Evolutionary conservation across 371 early-diverging fungal genomes (phyloP).

Genomic region (Mucor circinelloides): DNA sequence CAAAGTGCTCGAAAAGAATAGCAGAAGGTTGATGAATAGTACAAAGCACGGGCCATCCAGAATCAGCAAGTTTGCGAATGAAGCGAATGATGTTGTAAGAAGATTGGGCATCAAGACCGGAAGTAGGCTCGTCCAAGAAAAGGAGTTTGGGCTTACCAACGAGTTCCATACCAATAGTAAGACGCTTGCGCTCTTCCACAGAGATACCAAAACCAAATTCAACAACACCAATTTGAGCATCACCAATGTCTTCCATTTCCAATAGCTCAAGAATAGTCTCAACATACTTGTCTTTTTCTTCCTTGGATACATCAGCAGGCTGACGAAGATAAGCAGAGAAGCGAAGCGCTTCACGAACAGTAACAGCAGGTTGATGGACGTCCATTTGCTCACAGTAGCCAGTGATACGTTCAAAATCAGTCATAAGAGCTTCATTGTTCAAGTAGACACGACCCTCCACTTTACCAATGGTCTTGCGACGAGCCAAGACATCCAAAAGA

Average conservation of each 20-base stretch:
- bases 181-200: conserved; percentile 67
- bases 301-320: conserved; percentile 55
- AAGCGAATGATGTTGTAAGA: conserved; percentile 77
- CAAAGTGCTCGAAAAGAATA: conserved; percentile 80
- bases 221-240: conserved; percentile 61
- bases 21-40: conserved; percentile 90
- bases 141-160: conserved; percentile 77
- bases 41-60: conserved; percentile 71
- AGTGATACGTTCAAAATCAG: conserved; percentile 72
- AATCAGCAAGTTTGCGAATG: conserved; percentile 70
- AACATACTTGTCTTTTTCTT: conserved; percentile 67
- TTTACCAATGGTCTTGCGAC: conserved; percentile 78
- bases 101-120: conserved; percentile 71
- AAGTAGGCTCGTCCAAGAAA: conserved; percentile 88
- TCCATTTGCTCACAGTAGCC: conserved; percentile 89
- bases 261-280: conserved; percentile 69
- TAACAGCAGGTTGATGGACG: conserved; percentile 66
- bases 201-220: conserved; percentile 64
- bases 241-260: conserved; percentile 64
- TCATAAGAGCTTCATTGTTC: conserved; percentile 52
- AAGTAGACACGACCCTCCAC: conserved; percentile 73
- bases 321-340: conserved; percentile 77
- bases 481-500: conserved; percentile 80
- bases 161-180: conserved; percentile 72
- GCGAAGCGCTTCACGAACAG: conserved; percentile 71